Percentiles rank a stretch among this genome's conserved stretches.
phyloP scores from a whole-genome alignment of 2,329 filamentous ascomycete species.

The Aspergillus jensenii region DNA sequence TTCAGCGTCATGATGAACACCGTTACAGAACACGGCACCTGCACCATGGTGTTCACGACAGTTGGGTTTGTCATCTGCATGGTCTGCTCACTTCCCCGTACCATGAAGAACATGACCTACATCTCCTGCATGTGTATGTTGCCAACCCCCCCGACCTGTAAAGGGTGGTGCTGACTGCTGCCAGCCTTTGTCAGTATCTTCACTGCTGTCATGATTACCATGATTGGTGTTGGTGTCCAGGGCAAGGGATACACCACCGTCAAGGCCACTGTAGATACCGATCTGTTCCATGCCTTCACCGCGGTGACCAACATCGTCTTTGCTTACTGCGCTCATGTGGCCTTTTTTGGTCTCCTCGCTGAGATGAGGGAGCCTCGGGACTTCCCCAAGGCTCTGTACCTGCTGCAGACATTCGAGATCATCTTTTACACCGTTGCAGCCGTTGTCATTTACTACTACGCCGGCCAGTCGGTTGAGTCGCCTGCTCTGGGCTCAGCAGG shows the following conservation, averaged over 20 bases:
- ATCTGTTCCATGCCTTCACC: background rate
- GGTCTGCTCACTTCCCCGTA: conserved; percentile 55
- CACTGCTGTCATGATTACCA: conserved; percentile 61
- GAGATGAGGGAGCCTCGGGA: conserved; percentile 60
- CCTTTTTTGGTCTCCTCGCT: conserved; percentile 57
- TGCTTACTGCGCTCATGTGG: conserved; percentile 16
- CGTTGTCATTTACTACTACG: conserved; percentile 65
- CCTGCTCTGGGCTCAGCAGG: conserved; percentile 64
- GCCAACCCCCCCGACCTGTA: accelerated
- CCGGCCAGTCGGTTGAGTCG: conserved; percentile 57
- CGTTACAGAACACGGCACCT: conserved; percentile 58
- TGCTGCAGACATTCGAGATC: conserved; percentile 58
- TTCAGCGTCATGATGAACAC: conserved; percentile 66
- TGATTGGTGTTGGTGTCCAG: conserved; percentile 57
- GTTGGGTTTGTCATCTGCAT: conserved; percentile 34
- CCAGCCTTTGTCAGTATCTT: conserved; percentile 58
- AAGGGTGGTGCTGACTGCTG: background rate
- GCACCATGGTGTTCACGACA: conserved; percentile 60
- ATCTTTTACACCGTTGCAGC: conserved; percentile 64
- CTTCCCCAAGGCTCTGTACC: conserved; percentile 59
- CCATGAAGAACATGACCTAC: conserved; percentile 7
- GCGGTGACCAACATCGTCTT: conserved; percentile 13
- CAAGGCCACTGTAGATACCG: background rate
- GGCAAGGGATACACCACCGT: background rate
- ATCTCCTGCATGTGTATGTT: conserved; percentile 5